A percentile compares a stretch with the other conserved stretches of the same genome.
Conservation (phyloP, 1,284 basidiomycete species). For the Gastroboletus turbinatus region DNA sequence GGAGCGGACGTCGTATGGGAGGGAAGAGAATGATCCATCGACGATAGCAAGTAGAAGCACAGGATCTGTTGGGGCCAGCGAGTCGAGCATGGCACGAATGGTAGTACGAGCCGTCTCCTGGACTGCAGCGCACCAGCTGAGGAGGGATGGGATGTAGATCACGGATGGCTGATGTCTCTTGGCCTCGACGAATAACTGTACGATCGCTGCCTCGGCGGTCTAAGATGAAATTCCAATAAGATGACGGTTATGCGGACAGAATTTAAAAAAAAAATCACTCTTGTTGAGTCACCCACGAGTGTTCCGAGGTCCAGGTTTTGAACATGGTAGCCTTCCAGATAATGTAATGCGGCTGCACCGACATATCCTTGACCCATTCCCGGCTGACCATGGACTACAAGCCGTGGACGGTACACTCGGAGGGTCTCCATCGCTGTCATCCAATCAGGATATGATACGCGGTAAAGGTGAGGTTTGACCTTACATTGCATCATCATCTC, state of each 20-base stretch:
- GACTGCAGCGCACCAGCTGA: constrained; percentile 85
- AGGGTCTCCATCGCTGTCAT: constrained; percentile 80
- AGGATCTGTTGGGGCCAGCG: constrained; percentile 87
- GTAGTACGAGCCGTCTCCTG: constrained; percentile 85
- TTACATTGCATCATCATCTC: constrained; percentile 86
- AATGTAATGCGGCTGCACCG: constrained; percentile 88
- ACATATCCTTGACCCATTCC: constrained; percentile 94
- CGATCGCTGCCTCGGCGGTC: constrained; percentile 90
- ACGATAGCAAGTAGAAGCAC: constrained; percentile 88
- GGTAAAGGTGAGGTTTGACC: constrained; percentile 24
- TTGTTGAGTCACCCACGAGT: constrained; percentile 85
- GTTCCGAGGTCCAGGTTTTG: constrained; percentile 92
- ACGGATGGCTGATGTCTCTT: constrained; percentile 97
- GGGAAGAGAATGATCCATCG: constrained; percentile 69
- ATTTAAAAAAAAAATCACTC: constrained; percentile 49
- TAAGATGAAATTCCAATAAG: constrained; percentile 31
- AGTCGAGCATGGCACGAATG: constrained; percentile 88
- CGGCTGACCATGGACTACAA: constrained; percentile 78
- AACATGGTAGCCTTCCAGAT: constrained; percentile 94
- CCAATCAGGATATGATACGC: not conserved
- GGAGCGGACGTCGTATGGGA: constrained; percentile 81
- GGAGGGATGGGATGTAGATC: constrained; percentile 89
- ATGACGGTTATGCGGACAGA: not conserved
- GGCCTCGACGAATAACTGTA: constrained; percentile 97
- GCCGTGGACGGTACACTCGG: constrained; percentile 87